Evolutionary conservation across 2,329 filamentous ascomycete species (phyloP).

Genomic region (Lasiodiplodia sp.): DNA sequence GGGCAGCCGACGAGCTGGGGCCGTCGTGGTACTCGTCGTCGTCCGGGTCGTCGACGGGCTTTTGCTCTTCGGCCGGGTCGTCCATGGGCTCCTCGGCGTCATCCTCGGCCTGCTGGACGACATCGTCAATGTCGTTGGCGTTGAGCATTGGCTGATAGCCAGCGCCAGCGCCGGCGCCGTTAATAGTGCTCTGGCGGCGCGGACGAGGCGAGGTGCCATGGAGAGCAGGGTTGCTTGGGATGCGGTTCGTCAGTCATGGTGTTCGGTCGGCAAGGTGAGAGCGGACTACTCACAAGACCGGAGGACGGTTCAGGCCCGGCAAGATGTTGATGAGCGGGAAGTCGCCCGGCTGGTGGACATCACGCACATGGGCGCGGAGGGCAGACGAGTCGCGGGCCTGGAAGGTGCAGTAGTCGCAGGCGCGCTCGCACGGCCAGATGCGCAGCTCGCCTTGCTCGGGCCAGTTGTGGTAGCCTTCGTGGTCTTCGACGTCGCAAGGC

Average conservation of each 20-base stretch:
- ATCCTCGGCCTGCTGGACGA: neutral
- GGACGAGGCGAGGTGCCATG: constrained; percentile 14
- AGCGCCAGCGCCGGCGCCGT: neutral
- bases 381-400: constrained; percentile 24
- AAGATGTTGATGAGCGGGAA: constrained; percentile 13
- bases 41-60: neutral
- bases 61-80: neutral
- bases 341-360: constrained; percentile 20
- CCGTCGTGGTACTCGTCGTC: constrained; percentile 6
- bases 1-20: neutral
- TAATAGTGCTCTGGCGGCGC: neutral
- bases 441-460: constrained; percentile 24
- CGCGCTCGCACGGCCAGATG: constrained; percentile 30
- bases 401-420: constrained; percentile 26
- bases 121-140: neutral
- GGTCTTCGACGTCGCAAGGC: constrained; percentile 17
- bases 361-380: constrained; percentile 27
- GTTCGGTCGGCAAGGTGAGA: neutral
- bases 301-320: constrained; percentile 16
- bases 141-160: neutral
- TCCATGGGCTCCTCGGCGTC: neutral
- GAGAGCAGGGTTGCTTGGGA: constrained; percentile 14
- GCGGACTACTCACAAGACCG: constrained; percentile 17
- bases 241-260: neutral
- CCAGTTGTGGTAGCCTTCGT: constrained; percentile 28